Conservation (phyloP, 2,329 filamentous ascomycete genomes). For the Bipolaris cookei region DNA sequence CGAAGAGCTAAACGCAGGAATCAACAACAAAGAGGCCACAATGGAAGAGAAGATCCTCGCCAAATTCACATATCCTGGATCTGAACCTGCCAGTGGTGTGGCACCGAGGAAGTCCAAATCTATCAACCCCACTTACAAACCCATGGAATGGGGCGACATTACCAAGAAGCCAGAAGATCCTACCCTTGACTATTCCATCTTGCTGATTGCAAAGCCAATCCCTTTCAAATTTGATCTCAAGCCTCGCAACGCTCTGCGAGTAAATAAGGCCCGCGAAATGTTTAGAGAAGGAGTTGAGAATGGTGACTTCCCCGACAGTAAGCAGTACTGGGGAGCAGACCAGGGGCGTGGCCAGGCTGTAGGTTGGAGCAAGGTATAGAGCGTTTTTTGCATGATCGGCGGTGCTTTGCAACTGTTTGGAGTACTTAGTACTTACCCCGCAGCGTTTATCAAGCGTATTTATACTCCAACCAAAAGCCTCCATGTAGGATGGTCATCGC, state of each 20-base stretch:
- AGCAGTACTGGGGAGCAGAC: conserved; percentile 50
- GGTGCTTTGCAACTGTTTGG: conserved; percentile 15
- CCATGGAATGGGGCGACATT: conserved; percentile 32
- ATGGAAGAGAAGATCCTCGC: conserved; percentile 36
- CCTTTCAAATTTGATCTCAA: conserved; percentile 53
- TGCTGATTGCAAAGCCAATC: conserved; percentile 55
- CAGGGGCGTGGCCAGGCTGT: conserved; percentile 41
- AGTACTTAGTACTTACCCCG: conserved; percentile 20
- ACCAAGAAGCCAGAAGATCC: conserved; percentile 46
- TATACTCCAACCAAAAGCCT: background rate
- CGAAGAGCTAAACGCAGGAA: conserved; percentile 47
- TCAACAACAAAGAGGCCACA: conserved; percentile 21
- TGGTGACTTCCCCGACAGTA: conserved; percentile 48
- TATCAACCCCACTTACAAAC: conserved; percentile 25
- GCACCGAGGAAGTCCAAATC: conserved; percentile 12
- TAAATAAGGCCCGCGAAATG: conserved; percentile 39
- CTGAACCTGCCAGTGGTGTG: conserved; percentile 14
- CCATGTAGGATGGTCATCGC: background rate
- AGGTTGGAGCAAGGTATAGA: conserved; percentile 48
- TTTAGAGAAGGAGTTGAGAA: conserved; percentile 47
- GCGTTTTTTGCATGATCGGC: conserved; percentile 4
- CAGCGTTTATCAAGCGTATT: background rate
- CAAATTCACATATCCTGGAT: conserved; percentile 38
- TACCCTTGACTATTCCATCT: conserved; percentile 53
- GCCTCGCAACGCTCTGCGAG: conserved; percentile 44